These are phyloP conservation scores for Hymenotorrendiella dingleyae DNA, from an alignment of 2,329 filamentous ascomycete species.

Conservation along the genomic window DNA sequence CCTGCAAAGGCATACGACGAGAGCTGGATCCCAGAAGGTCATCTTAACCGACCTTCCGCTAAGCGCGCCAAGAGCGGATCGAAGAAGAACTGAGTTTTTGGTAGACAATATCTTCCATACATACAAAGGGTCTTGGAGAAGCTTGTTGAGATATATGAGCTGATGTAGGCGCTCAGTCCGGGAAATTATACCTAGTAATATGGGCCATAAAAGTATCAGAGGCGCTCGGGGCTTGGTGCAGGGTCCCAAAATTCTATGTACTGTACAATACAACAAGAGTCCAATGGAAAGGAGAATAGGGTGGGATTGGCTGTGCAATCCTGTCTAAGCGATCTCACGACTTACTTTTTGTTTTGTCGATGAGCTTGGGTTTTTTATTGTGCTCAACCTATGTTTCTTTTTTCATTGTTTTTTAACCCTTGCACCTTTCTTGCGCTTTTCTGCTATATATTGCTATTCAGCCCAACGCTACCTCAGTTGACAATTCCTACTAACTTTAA, in stretches of 20 bases:
- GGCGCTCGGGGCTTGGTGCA: not conserved
- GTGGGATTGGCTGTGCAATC: too few relatives aligned
- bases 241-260: constrained; percentile 1
- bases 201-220: not conserved
- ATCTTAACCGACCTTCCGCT: constrained; percentile 79
- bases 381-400: too few relatives aligned
- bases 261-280: constrained; percentile 8
- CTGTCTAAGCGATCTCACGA: too few relatives aligned
- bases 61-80: constrained; percentile 56
- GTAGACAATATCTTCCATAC: not conserved
- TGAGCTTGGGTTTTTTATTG: too few relatives aligned
- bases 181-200: not conserved
- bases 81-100: not conserved
- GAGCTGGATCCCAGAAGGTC: constrained; percentile 44
- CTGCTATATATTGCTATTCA: too few relatives aligned
- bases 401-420: too few relatives aligned
- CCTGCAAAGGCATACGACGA: constrained; percentile 30
- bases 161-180: not conserved
- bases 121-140: not conserved
- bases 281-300: too few relatives aligned
- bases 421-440: too few relatives aligned
- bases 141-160: not conserved
- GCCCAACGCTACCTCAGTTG: too few relatives aligned
- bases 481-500: too few relatives aligned
- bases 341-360: too few relatives aligned